Percentiles rank a stretch among this genome's conserved stretches.
Evolutionary conservation across 176 grass and related monocot species (phyloP).

Genomic region (Thinopyrum elongatum): DNA sequence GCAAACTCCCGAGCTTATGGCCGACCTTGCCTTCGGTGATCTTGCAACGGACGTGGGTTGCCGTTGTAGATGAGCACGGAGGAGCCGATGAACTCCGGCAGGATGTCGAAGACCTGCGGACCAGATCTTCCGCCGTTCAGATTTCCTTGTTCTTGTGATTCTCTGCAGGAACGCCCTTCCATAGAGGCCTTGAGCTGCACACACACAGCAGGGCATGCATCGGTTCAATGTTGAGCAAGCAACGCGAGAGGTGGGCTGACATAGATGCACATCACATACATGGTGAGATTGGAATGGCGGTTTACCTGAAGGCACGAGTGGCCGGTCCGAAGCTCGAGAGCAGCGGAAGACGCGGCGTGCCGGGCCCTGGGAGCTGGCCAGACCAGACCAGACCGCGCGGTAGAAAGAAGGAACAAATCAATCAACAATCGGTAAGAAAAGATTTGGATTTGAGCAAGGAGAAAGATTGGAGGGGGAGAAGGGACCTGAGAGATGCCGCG

Average conservation of each 20-base stretch:
- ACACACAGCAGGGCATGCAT: neutral
- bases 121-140: neutral
- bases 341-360: slow-evolving; percentile 32
- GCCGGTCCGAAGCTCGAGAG: slow-evolving; percentile 39
- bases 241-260: neutral
- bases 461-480: neutral
- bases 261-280: too few species aligned
- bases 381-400: neutral
- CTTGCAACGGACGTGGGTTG: neutral
- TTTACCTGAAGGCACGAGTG: slow-evolving; percentile 85
- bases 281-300: neutral
- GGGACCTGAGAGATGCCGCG: slow-evolving; percentile 62
- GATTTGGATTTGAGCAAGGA: neutral
- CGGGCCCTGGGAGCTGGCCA: slow-evolving; percentile 35
- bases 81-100: neutral
- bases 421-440: neutral
- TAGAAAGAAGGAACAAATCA: neutral
- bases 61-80: neutral
- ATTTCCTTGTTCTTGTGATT: neutral
- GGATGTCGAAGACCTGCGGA: neutral
- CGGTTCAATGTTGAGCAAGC: neutral
- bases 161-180: slow-evolving; percentile 9
- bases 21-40: too few species aligned
- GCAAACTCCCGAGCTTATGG: too few species aligned
- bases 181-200: slow-evolving; percentile 58